phyloP scores from a whole-genome alignment of 176 grass and related monocot species.

The Cenchrus purpureus region DNA sequence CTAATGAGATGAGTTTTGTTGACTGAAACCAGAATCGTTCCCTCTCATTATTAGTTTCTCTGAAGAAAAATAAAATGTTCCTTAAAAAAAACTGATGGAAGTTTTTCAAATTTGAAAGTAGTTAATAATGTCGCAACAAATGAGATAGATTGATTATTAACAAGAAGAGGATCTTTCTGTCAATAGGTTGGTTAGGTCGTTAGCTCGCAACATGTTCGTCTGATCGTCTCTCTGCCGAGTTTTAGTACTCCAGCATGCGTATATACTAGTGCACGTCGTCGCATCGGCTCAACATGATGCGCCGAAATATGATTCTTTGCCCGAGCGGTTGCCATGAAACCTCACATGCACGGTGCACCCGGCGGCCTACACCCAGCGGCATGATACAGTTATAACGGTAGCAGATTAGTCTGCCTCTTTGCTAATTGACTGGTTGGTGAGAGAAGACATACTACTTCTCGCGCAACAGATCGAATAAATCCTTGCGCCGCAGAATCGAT shows the following conservation, averaged over 20 bases:
- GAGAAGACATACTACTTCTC: not conserved
- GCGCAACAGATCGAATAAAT: not conserved
- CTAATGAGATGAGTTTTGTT: not conserved
- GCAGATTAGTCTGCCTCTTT: not conserved
- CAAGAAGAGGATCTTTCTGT: not conserved
- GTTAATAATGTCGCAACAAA: conserved; percentile 19
- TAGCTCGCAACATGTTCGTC: not conserved
- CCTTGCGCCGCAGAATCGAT: not conserved
- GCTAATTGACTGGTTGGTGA: conserved; percentile 28
- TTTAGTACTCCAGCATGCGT: not conserved
- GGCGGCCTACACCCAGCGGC: not conserved
- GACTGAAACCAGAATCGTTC: conserved; percentile 17
- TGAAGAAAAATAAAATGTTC: not conserved
- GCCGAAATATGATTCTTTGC: conserved; percentile 38
- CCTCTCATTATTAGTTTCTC: conserved; percentile 12
- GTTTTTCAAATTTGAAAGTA: not conserved
- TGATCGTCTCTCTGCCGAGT: not conserved
- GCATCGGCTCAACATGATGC: not conserved
- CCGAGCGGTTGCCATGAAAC: not conserved
- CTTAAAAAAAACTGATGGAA: not conserved
- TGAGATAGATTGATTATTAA: not conserved
- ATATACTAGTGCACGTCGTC: not conserved
- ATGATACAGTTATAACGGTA: conserved; percentile 48
- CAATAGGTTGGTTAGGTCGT: conserved; percentile 11
- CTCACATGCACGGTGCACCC: conserved; percentile 1